Percentiles rank a stretch among this genome's conserved stretches.
phyloP scores from a whole-genome alignment of 306 rosid species.

The Castanea sativa region DNA sequence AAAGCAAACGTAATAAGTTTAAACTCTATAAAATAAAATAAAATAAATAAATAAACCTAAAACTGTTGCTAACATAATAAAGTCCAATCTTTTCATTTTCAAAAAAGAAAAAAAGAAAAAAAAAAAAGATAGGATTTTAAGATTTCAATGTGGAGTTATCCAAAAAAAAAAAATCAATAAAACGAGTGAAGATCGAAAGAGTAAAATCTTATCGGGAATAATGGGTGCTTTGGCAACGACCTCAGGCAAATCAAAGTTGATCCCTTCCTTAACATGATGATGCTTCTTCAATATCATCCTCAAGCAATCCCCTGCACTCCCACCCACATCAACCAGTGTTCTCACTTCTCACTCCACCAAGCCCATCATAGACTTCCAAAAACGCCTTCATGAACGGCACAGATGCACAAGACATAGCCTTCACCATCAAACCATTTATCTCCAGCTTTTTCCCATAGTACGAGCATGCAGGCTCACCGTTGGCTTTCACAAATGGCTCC shows the following conservation, averaged over 20 bases:
- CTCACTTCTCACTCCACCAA: constrained; percentile 52
- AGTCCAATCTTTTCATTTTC: too few species aligned
- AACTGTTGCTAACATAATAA: too few species aligned
- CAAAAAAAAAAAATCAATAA: too few species aligned
- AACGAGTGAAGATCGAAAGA: background rate
- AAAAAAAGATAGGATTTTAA: too few species aligned
- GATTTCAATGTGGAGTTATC: background rate
- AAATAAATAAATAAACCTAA: too few species aligned
- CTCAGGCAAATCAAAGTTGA: constrained; percentile 81
- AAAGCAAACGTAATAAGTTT: too few species aligned
- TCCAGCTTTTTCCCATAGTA: constrained; percentile 67
- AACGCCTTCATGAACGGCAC: constrained; percentile 79
- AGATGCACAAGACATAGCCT: constrained; percentile 83
- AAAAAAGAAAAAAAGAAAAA: too few species aligned
- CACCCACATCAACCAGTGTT: constrained; percentile 83
- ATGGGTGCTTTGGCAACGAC: constrained; percentile 79
- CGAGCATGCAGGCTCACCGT: constrained; percentile 62
- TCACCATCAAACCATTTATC: constrained; percentile 79
- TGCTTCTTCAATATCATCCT: constrained; percentile 63
- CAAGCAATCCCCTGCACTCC: constrained; percentile 90
- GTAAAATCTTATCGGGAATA: constrained; percentile 37
- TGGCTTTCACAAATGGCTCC: constrained; percentile 82
- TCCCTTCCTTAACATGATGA: constrained; percentile 49
- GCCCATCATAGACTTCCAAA: constrained; percentile 63
- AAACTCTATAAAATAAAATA: too few species aligned